Conservation (phyloP, 768 basidiomycete species). For the Strobilomyces dryophilus region DNA sequence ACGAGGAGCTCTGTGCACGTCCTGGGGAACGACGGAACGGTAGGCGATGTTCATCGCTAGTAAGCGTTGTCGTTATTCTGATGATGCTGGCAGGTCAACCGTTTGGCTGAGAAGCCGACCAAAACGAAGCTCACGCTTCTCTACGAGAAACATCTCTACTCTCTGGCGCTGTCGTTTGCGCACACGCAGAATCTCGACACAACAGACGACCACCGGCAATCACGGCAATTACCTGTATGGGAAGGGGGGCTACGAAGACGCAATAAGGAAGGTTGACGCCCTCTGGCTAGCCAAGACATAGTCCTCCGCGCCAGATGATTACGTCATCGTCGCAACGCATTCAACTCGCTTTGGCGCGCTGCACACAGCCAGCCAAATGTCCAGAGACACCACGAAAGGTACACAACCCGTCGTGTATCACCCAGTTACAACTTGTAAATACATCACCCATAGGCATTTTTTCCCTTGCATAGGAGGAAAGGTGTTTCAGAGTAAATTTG, state of each 20-base stretch:
- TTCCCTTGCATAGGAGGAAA: slow-evolving; percentile 61
- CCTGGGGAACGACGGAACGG: slow-evolving; percentile 73
- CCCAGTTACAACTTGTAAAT: slow-evolving; percentile 86
- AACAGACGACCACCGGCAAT: slow-evolving; percentile 83
- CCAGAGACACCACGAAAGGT: slow-evolving; percentile 11
- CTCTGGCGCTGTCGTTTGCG: slow-evolving; percentile 79
- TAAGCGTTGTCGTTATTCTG: neutral
- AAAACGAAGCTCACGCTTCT: slow-evolving; percentile 82
- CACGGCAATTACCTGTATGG: slow-evolving; percentile 90
- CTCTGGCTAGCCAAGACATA: no score
- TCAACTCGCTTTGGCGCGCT: slow-evolving; percentile 85
- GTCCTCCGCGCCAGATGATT: no score
- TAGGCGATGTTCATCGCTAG: slow-evolving; percentile 29
- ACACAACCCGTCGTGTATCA: slow-evolving; percentile 77
- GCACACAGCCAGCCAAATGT: neutral
- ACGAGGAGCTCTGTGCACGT: slow-evolving; percentile 81
- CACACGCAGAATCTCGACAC: slow-evolving; percentile 75
- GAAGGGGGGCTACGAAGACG: slow-evolving; percentile 89
- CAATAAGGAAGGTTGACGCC: slow-evolving; percentile 95
- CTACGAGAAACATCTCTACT: slow-evolving; percentile 74
- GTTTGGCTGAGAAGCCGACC: slow-evolving; percentile 76
- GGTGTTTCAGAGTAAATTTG: slow-evolving; percentile 46
- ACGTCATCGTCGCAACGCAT: no score
- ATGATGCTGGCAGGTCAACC: slow-evolving; percentile 44
- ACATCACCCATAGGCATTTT: slow-evolving; percentile 83